Evolutionary conservation across 2,329 filamentous ascomycete species (phyloP), one percentile per base, ranked within the genome.

Genomic region (Diplodia mutila): DNA sequence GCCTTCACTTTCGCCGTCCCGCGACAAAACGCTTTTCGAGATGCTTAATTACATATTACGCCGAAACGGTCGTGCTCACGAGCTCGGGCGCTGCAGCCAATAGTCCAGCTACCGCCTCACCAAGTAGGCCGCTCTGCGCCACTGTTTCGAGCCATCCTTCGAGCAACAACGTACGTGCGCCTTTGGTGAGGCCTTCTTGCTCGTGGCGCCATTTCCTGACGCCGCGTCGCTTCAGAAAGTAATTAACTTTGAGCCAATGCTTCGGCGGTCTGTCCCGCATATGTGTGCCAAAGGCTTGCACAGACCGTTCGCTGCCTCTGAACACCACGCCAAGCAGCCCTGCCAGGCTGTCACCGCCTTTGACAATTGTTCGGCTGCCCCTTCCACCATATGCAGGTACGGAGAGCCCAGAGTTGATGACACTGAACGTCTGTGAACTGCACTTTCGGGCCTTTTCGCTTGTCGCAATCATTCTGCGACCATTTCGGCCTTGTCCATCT

Each of bases 261-360:
- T 49, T 34, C 57, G 34, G 57, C 57, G 57, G 39, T 61, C 57
- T 48, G 57, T 42, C 42, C 16, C 4, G 5, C 11, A 9, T 32
- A 32, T 7, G 29, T 32, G 29, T 8, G 29, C 29, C 29, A 18
- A 37, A 16, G 34, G n/a, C 14, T 16, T 29, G 46, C 59, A 63
- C 59, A 46, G 59, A 37, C n/a, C 59, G 2, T 16, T 34, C 23
- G n/a, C 42, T 51, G 59, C 59, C 59, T 34, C 42, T 32, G 9
- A 51, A 63, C 59, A 51, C 59, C 59, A 51, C 21, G 59, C 59
- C 59, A 63, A 61, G 42, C 59, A 29, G 27, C 46, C n/a, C 25
- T 21, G 59, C 59, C 59, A 63, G 49, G 59, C 46, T 37, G 59
- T 51, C 59, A 63, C 42, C 59, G 25, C 27, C 46, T 29, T 46